Evolutionary conservation across 2,329 filamentous ascomycete genomes (phyloP), one percentile per base, ranked within the genome.

Genomic region (Lasiodiplodia hormozganensis): DNA sequence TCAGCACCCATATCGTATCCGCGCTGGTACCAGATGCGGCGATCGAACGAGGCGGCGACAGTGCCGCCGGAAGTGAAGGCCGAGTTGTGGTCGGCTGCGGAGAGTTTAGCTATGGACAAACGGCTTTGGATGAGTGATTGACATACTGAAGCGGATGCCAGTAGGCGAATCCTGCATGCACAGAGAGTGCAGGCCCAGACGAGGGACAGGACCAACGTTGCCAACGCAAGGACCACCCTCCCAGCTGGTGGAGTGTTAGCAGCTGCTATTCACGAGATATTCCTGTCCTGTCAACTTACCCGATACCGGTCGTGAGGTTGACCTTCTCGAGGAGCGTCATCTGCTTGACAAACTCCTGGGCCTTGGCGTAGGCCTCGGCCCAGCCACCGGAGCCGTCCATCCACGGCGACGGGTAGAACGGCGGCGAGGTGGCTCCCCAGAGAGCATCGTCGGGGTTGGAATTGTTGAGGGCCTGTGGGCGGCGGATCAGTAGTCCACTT

Each of bases 281-380:
- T 2, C 14, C 56, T 21, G n/a, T 54, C 38, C 16, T 40, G 12
- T 23, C 14, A 51, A 73, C 89, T 79, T 82, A 95, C 87, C 94
- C 94, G 71, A 91, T 88, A 78, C 95, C 95, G 0, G 94, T 97
- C 2, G 95, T 98, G 71, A 99, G 79, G 79, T 98, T 98, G 80
- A 98, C 93, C 83, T 97, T 97, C 79, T 97, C 94, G 12, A 89
- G 77, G 43, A 97, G 85, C 0, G 93, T 97, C 80, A 97, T 82
- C 77, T 94, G 89, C 11, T 90, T 91, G 56, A 97, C 93, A 74
- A 97, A 95, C 2, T 85, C 87, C 72, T 87, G 88, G 1, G 94
- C 94, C 78, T 91, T 90, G 23, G 81, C 82, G 73, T 97, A 94
- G 49, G 93, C 93, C 7, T 88, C 86, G 66, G 87, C 85, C 94